Evolutionary conservation across 441 rosid genomes (phyloP).

Genomic region (Viola pubescens): DNA sequence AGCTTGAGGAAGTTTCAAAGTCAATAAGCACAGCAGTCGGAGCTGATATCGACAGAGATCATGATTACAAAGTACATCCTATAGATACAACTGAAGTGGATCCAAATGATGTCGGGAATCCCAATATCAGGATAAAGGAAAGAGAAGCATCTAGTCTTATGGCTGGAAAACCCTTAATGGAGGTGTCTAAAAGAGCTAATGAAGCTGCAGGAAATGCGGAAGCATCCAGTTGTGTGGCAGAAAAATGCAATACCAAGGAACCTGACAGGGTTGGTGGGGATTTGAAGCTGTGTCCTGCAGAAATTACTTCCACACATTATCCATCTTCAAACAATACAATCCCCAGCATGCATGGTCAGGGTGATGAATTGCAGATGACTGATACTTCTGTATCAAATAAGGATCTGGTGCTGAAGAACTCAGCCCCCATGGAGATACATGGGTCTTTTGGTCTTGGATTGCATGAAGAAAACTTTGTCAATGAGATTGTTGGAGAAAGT

Average conservation of each 20-base stretch:
- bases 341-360: slow-evolving; percentile 7
- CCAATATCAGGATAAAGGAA: slow-evolving; percentile 15
- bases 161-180: slow-evolving; percentile 16
- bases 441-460: slow-evolving; percentile 34
- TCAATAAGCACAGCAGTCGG: slow-evolving; percentile 15
- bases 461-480: slow-evolving; percentile 29
- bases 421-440: slow-evolving; percentile 8
- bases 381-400: slow-evolving; percentile 21
- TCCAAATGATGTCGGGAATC: slow-evolving; percentile 15
- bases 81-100: slow-evolving; percentile 15
- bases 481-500: slow-evolving; percentile 46
- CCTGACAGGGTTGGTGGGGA: slow-evolving; percentile 22
- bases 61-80: slow-evolving; percentile 16
- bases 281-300: slow-evolving; percentile 14
- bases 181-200: slow-evolving; percentile 18
- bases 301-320: slow-evolving; percentile 16
- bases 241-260: slow-evolving; percentile 17
- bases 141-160: slow-evolving; percentile 18
- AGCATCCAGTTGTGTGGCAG: slow-evolving; percentile 1
- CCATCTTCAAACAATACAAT: slow-evolving; percentile 13
- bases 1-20: slow-evolving; percentile 27
- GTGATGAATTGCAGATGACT: slow-evolving; percentile 20
- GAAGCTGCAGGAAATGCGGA: slow-evolving; percentile 18
- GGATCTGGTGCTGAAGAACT: slow-evolving; percentile 20
- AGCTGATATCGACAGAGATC: slow-evolving; percentile 10